phyloP scores from a whole-genome alignment of 2,329 filamentous ascomycete genomes.

The Trichoderma koningiopsis region DNA sequence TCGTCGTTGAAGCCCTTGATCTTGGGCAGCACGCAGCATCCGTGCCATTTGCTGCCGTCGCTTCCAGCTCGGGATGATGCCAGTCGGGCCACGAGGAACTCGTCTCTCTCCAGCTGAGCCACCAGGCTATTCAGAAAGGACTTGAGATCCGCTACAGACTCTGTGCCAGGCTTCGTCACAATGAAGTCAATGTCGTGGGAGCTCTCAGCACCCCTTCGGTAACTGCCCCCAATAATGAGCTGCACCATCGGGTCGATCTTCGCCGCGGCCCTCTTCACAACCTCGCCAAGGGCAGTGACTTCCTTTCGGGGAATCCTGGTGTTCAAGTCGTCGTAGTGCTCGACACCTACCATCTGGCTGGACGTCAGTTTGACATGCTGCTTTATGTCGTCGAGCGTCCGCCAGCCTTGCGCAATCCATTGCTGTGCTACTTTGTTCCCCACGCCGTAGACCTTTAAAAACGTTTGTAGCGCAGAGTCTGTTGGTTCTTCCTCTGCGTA shows the following conservation, averaged over 20 bases:
- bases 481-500: conserved; percentile 66
- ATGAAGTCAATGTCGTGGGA: conserved; percentile 87
- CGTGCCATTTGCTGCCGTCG: conserved; percentile 82
- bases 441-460: conserved; percentile 78
- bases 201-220: conserved; percentile 72
- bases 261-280: conserved; percentile 62
- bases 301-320: conserved; percentile 76
- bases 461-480: conserved; percentile 67
- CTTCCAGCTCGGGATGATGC: conserved; percentile 54
- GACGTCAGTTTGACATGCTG: conserved; percentile 63
- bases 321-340: conserved; percentile 78
- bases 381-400: conserved; percentile 71
- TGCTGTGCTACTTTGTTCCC: conserved; percentile 69
- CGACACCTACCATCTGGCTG: conserved; percentile 75
- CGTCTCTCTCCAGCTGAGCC: conserved; percentile 56
- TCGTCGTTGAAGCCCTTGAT: conserved; percentile 37
- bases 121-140: conserved; percentile 67
- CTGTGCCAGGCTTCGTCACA: conserved; percentile 68
- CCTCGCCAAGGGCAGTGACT: conserved; percentile 67
- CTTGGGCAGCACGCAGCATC: conserved; percentile 71
- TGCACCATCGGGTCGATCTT: conserved; percentile 65
- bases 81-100: conserved; percentile 71
- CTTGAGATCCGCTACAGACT: conserved; percentile 56
- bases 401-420: conserved; percentile 76
- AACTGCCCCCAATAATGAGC: conserved; percentile 79